These are phyloP conservation scores for Claviceps pazoutovae DNA, from an alignment of 2,329 filamentous ascomycete species.

Conservation along the genomic window DNA sequence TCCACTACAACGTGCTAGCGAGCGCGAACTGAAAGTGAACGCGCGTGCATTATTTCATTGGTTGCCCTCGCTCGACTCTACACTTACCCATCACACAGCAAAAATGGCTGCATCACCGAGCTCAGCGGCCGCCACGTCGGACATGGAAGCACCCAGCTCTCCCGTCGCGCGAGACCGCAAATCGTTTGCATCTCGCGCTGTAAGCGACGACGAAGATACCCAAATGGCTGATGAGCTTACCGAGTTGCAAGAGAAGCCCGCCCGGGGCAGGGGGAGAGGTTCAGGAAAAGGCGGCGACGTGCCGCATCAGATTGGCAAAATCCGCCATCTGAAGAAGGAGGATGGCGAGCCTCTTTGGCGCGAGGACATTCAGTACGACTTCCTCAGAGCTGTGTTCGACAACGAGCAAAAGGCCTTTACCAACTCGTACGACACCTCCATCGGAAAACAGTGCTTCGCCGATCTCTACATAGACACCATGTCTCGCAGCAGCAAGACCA, in stretches of 20 bases:
- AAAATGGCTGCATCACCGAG: conserved; percentile 27
- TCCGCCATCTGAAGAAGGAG: conserved; percentile 75
- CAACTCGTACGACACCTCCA: conserved; percentile 63
- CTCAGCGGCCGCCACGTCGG: conserved; percentile 28
- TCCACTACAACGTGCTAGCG: not conserved
- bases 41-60: not conserved
- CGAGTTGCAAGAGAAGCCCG: conserved; percentile 27
- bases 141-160: conserved; percentile 32
- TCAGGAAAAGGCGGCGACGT: conserved; percentile 20
- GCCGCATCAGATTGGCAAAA: conserved; percentile 46
- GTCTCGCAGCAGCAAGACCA: conserved; percentile 97
- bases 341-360: conserved; percentile 80
- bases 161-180: conserved; percentile 28
- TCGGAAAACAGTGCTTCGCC: conserved; percentile 66
- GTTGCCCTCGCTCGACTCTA: not conserved
- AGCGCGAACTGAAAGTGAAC: not conserved
- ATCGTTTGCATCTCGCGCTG: conserved; percentile 31
- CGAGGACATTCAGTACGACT: conserved; percentile 79
- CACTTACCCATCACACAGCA: not conserved
- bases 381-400: conserved; percentile 67
- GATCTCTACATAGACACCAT: conserved; percentile 98
- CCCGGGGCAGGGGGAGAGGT: conserved; percentile 21
- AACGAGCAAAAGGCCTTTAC: conserved; percentile 67
- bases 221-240: conserved; percentile 28
- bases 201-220: conserved; percentile 34